Percentiles rank a stretch among this genome's conserved stretches.
phyloP scores from a whole-genome alignment of 495 filamentous ascomycete species.

The Penicillium waksmanii region DNA sequence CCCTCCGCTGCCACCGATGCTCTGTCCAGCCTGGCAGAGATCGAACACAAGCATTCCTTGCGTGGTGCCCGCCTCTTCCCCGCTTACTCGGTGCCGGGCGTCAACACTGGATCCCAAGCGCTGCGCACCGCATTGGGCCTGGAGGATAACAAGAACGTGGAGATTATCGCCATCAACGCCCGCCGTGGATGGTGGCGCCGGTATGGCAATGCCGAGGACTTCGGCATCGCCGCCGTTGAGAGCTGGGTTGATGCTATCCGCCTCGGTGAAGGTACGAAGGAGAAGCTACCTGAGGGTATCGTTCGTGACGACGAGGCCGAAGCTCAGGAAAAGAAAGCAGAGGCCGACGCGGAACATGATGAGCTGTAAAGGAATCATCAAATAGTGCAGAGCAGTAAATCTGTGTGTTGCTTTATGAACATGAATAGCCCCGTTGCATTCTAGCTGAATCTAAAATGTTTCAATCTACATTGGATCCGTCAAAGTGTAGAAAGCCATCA shows the following conservation, averaged over 20 bases:
- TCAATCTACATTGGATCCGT: not conserved
- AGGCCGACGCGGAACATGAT: slow-evolving; percentile 40
- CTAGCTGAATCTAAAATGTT: no score
- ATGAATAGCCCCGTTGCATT: no score
- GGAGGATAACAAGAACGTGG: slow-evolving; percentile 43
- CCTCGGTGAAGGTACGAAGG: slow-evolving; percentile 81
- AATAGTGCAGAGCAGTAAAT: not conserved
- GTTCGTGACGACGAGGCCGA: slow-evolving; percentile 46
- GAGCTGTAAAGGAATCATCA: slow-evolving; percentile 34
- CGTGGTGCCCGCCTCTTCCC: slow-evolving; percentile 74
- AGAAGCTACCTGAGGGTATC: slow-evolving; percentile 76
- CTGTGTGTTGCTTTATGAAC: no score
- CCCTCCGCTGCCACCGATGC: slow-evolving; percentile 52
- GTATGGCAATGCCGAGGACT: slow-evolving; percentile 61
- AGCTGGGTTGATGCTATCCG: slow-evolving; percentile 86
- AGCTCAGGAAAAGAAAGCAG: slow-evolving; percentile 39
- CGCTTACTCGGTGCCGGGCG: slow-evolving; percentile 72
- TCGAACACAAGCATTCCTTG: slow-evolving; percentile 72
- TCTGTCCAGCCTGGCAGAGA: slow-evolving; percentile 68
- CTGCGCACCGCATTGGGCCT: slow-evolving; percentile 68
- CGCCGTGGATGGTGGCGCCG: slow-evolving; percentile 84
- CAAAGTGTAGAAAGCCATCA: slow-evolving; percentile 9
- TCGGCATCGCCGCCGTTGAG: slow-evolving; percentile 65
- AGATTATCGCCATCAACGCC: slow-evolving; percentile 82
- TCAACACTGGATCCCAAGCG: slow-evolving; percentile 57